Conservation (phyloP, 2,329 filamentous ascomycete species). For the Parafenestella ontariensis region DNA sequence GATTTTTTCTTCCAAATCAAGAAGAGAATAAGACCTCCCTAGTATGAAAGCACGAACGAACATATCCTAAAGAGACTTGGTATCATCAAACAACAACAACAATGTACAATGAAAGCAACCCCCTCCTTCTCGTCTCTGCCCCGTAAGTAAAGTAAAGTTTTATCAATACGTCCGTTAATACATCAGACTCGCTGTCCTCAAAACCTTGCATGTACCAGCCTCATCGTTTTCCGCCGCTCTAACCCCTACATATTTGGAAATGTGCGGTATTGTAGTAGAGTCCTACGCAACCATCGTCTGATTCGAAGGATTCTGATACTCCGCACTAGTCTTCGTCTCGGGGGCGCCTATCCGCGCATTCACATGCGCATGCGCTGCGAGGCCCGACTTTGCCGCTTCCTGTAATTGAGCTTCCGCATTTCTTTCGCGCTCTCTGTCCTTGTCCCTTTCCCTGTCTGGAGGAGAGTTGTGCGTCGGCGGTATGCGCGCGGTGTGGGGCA, state of each 20-base stretch:
- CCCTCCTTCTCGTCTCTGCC: not conserved
- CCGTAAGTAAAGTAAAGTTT: too few relatives aligned
- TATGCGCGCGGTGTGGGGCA: constrained; percentile 25
- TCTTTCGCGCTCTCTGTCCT: constrained; percentile 27
- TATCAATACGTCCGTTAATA: too few relatives aligned
- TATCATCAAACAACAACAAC: not conserved
- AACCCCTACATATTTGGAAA: too few relatives aligned
- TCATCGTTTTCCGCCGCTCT: too few relatives aligned
- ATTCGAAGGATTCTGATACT: constrained; percentile 23
- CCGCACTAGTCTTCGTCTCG: constrained; percentile 22
- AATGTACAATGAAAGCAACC: not conserved
- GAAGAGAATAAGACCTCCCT: not conserved
- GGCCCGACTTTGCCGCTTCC: constrained; percentile 42
- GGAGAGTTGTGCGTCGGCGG: constrained; percentile 28
- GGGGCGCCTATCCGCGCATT: constrained; percentile 20
- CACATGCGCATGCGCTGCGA: constrained; percentile 32
- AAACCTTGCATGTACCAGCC: too few relatives aligned
- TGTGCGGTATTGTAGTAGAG: not conserved
- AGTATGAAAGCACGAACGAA: not conserved
- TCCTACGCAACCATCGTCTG: constrained; percentile 37
- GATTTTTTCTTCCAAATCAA: too few relatives aligned
- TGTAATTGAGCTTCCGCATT: constrained; percentile 41
- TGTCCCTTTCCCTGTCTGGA: constrained; percentile 29
- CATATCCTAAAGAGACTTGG: not conserved
- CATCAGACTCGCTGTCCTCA: too few relatives aligned